A percentile compares a stretch with the other conserved stretches of the same genome.
Evolutionary conservation across 257 asterid genomes (phyloP).

Genomic region (Solanum rostratum): DNA sequence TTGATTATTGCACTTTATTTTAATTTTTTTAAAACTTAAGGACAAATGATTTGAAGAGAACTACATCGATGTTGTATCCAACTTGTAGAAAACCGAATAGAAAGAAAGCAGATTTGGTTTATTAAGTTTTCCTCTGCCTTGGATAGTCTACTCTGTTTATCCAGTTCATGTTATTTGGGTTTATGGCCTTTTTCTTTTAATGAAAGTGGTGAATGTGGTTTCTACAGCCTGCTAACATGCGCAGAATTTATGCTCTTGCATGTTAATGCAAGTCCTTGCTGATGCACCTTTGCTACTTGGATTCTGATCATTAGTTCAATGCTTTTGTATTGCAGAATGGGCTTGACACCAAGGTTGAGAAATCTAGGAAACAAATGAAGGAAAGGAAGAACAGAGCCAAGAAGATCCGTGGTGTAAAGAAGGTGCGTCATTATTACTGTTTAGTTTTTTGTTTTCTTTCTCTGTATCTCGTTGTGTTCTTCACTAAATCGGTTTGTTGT

Average conservation of each 20-base stretch:
- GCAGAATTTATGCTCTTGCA: neutral
- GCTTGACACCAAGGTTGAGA: conserved; percentile 9
- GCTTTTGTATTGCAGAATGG: conserved; percentile 3
- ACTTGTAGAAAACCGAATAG: neutral
- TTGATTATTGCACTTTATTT: neutral
- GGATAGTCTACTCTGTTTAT: neutral
- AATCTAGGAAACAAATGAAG: conserved; percentile 7
- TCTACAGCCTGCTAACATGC: neutral
- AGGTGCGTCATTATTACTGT: neutral
- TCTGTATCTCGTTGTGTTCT: neutral
- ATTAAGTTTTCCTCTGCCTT: neutral
- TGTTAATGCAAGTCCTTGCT: neutral
- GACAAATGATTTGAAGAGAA: neutral
- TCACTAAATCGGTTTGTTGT: neutral
- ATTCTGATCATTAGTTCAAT: neutral
- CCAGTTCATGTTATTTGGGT: neutral
- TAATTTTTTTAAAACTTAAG: too few relatives aligned
- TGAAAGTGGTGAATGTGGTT: neutral
- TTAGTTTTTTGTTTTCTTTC: neutral
- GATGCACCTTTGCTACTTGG: neutral
- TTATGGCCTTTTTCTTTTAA: neutral
- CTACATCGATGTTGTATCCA: neutral
- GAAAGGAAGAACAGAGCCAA: conserved; percentile 7
- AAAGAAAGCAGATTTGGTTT: neutral
- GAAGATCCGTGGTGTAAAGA: conserved; percentile 6